These are phyloP conservation scores for Sextonia rubra DNA, from an alignment of 164 flowering plant species.

Conservation along the genomic window DNA sequence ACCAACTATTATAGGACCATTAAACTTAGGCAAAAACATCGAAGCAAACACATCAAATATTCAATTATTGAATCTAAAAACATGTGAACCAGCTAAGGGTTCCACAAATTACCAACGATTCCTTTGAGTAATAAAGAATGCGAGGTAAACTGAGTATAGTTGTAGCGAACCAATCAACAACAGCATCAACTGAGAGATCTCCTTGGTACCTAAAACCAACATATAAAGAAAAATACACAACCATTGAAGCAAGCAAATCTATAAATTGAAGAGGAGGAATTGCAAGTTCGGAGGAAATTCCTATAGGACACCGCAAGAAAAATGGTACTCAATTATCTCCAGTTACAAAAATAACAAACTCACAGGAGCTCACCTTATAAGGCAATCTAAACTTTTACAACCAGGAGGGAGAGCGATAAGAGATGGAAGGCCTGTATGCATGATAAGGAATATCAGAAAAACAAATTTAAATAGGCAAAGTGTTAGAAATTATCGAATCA, in stretches of 20 bases:
- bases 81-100: background rate
- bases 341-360: background rate
- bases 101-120: constrained; percentile 64
- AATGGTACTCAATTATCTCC: background rate
- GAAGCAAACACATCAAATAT: background rate
- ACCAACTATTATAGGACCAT: background rate
- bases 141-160: constrained; percentile 71
- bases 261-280: background rate
- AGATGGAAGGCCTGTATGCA: constrained; percentile 71
- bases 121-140: constrained; percentile 75
- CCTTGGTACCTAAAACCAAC: constrained; percentile 61
- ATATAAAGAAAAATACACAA: background rate
- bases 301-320: background rate
- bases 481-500: too few relatives aligned
- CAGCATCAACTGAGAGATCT: constrained; percentile 71
- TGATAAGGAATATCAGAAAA: background rate
- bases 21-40: background rate
- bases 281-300: background rate
- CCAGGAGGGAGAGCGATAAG: constrained; percentile 65
- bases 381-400: constrained; percentile 65
- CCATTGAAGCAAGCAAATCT: background rate
- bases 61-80: background rate
- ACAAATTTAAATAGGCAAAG: background rate
- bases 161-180: constrained; percentile 86
- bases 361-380: constrained; percentile 51